Evolutionary conservation across 768 basidiomycete species (phyloP).

Genomic region (Candolleomyces aberdarensis): DNA sequence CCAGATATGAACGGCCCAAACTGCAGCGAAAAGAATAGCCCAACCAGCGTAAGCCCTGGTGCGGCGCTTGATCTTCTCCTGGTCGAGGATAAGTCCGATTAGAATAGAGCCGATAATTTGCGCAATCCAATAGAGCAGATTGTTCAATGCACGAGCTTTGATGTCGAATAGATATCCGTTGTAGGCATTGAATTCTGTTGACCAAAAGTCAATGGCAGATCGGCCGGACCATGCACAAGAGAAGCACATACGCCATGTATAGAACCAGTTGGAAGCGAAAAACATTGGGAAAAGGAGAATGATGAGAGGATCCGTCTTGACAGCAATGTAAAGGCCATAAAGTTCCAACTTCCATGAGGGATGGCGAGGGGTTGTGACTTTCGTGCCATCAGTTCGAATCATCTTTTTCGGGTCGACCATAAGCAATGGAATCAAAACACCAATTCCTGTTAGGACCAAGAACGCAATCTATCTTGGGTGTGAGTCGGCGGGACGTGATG

Average conservation of each 20-base stretch:
- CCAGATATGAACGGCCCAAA: slow-evolving; percentile 73
- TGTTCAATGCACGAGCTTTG: slow-evolving; percentile 73
- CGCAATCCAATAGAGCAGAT: slow-evolving; percentile 74
- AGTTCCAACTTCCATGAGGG: slow-evolving; percentile 80
- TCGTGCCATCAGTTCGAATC: slow-evolving; percentile 73
- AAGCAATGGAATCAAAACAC: slow-evolving; percentile 59
- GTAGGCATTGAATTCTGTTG: slow-evolving; percentile 74
- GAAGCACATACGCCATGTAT: slow-evolving; percentile 72
- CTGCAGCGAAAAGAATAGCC: slow-evolving; percentile 56
- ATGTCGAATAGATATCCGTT: slow-evolving; percentile 82
- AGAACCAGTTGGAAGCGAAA: slow-evolving; percentile 82
- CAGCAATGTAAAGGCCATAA: slow-evolving; percentile 61
- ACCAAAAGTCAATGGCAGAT: background rate
- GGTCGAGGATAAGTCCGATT: slow-evolving; percentile 71
- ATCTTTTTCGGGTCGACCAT: slow-evolving; percentile 75
- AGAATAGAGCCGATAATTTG: slow-evolving; percentile 74
- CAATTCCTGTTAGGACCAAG: slow-evolving; percentile 67
- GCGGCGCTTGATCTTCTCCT: slow-evolving; percentile 51
- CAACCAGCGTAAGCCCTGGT: slow-evolving; percentile 71
- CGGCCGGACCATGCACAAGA: background rate
- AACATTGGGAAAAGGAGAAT: slow-evolving; percentile 83
- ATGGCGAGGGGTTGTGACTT: slow-evolving; percentile 56
- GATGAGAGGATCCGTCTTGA: slow-evolving; percentile 70
- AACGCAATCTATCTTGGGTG: slow-evolving; percentile 59
- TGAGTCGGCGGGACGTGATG: background rate